A percentile compares a stretch with the other conserved stretches of the same genome.
These are phyloP conservation scores for Picea sitchensis DNA, from an alignment of 75 land plant genomes.

Conservation along the genomic window DNA sequence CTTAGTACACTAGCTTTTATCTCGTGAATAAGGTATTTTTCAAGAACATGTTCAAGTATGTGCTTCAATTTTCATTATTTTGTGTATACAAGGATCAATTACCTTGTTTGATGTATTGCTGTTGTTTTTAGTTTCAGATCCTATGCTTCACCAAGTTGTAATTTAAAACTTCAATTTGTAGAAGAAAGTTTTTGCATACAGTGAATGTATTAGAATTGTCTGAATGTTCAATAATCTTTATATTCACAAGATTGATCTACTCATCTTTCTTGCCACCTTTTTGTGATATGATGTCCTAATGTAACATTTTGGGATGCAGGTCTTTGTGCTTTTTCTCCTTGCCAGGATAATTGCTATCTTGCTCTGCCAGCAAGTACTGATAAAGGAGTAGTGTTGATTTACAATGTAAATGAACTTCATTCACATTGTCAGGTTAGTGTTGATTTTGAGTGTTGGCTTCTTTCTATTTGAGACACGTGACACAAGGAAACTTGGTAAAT, in stretches of 20 bases:
- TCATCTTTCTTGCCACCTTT: neutral
- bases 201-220: neutral
- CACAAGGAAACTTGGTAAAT: neutral
- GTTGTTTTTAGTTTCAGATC: too few relatives aligned
- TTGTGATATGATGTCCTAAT: conserved; percentile 9
- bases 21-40: too few relatives aligned
- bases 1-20: too few relatives aligned
- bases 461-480: neutral
- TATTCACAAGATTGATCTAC: too few relatives aligned
- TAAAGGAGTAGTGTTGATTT: conserved; percentile 60
- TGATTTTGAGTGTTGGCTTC: neutral
- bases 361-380: conserved; percentile 79
- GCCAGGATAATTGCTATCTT: conserved; percentile 60
- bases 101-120: too few relatives aligned
- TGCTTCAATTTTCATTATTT: too few relatives aligned
- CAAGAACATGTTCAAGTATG: too few relatives aligned
- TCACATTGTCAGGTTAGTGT: conserved; percentile 71
- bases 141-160: too few relatives aligned
- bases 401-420: conserved; percentile 70
- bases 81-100: too few relatives aligned
- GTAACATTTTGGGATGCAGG: conserved; percentile 27
- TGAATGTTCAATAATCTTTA: neutral
- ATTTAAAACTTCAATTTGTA: too few relatives aligned
- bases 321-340: conserved; percentile 75
- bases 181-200: too few relatives aligned